Evolutionary conservation across 2,329 filamentous ascomycete genomes (phyloP), one percentile per base, ranked within the genome.

Genomic region (Arthroderma sp.): DNA sequence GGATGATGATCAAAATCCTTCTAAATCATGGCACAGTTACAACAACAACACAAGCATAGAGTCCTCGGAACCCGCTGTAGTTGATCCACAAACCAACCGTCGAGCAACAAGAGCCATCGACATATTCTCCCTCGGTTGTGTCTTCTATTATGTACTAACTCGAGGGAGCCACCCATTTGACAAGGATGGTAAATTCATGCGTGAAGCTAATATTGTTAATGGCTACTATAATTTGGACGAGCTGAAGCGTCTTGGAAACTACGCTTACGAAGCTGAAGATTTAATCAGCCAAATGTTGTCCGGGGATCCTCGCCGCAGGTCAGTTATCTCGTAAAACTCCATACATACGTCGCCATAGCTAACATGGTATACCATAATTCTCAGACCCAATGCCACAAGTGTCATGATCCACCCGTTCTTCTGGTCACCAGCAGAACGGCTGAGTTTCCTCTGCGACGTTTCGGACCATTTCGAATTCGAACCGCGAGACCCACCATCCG

Each of bases 61-160:
- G 53, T 66, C 66, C 1, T 70, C 67, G 2, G 68, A 71, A 48
- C 68, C 68, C 2, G 64, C 67, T 8, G 75, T 77, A 11, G 67
- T 78, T 15, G 61, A 74, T 70, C 66, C 71, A 57, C 53, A 71
- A 41, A 72, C 69, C 4, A 79, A 78, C 53, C 81, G 87, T 47
- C 83, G 91, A 42, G 89, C 93, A 5, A 98, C 94, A 38, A 82
- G 91, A 38, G 85, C 91, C 6, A 95, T 96, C 49, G 91, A 98
- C 59, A 94, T 98, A 28, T 98, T 98, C 67, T 94, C 88, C 0
- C 75, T 98, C 32, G 91, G 91, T 1, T 82, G 94, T 43, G 87
- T 98, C n/a, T 98, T 95, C 70, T 96, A 88, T 67, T 98, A 95
- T 61, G 88, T 96, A n/a, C 73, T 98, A 48, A 95, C 89, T 1